Evolutionary conservation across 352 stramenopile genomes (phyloP), one percentile per base, ranked within the genome.

Genomic region (Peronospora belbahrii): DNA sequence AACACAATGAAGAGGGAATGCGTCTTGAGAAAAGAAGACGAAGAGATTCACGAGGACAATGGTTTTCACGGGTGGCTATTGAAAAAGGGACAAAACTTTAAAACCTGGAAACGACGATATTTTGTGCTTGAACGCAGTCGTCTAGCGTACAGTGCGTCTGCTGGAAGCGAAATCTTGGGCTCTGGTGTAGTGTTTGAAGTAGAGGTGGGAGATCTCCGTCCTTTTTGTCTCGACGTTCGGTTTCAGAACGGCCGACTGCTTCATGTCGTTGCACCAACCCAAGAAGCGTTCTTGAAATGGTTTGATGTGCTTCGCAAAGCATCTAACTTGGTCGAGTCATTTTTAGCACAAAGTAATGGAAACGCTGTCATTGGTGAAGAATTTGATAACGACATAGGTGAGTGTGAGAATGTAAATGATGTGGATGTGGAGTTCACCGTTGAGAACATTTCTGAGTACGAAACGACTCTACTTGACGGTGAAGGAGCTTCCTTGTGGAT

Each of bases 21-120:
- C 14, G 14, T 42, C 15, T 42, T 34, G 3, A 67, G 61, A 20
- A 48, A 55, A 36, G 52, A 53, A 25, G 52, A 56, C 20, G 37
- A 59, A 25, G 37, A 48, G 22, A 14, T 36, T 6, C 7, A 40
- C 7, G 28, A 52, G 17, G 51, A 59, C 7, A 53, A 50, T 38
- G 35, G 42, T 15, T 70, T 66, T 40, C 44, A 34, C 8, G 81
- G 81, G 15, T 94, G 79, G 79, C 62, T 94, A 0, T 45, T 88
- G 38, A 94, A 94, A 54, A 74, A 84, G 54, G 82, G 82, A 1
- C 77, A 91, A 44, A 68, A 76, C 34, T 79, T 91, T 42, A 87
- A 88, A 65, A 86, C 62, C 0, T 94, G 82, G 82, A 94, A 91
- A 56, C 62, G 71, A n/a, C 65, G 75, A 6, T 89, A 81, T 47